A percentile compares a stretch with the other conserved stretches of the same genome.
phyloP scores from a whole-genome alignment of 108 stramenopile species.

The Stephanodiscus triporus region DNA sequence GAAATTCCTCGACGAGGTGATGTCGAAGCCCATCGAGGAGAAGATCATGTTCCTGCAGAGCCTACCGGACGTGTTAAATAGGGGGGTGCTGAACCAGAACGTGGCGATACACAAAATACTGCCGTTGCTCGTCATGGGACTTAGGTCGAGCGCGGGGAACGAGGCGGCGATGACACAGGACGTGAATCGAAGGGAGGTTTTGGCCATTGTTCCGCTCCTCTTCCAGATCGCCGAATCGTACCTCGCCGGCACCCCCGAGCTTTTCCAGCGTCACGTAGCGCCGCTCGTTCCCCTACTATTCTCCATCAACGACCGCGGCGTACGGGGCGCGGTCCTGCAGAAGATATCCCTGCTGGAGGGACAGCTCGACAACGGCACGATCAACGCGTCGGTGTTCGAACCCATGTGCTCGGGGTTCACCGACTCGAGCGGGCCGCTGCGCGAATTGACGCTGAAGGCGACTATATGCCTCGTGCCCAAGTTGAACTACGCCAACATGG shows the following conservation, averaged over 20 bases:
- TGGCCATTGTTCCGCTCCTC: slow-evolving; percentile 68
- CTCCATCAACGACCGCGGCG: slow-evolving; percentile 82
- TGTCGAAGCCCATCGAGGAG: slow-evolving; percentile 75
- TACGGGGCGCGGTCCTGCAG: slow-evolving; percentile 76
- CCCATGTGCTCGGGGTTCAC: slow-evolving; percentile 91
- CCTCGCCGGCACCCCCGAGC: slow-evolving; percentile 42
- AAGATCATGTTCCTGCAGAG: slow-evolving; percentile 80
- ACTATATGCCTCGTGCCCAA: slow-evolving; percentile 72
- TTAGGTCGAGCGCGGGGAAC: slow-evolving; percentile 56
- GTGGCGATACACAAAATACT: slow-evolving; percentile 74
- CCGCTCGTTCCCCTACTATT: slow-evolving; percentile 76
- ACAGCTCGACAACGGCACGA: slow-evolving; percentile 62
- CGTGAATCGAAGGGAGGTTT: slow-evolving; percentile 76
- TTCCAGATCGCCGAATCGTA: slow-evolving; percentile 79
- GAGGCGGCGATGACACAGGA: slow-evolving; percentile 77
- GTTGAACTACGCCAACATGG: slow-evolving; percentile 72
- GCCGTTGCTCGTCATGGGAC: slow-evolving; percentile 63
- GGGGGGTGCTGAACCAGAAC: slow-evolving; percentile 52
- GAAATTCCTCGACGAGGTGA: slow-evolving; percentile 66
- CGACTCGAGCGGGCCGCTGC: slow-evolving; percentile 73
- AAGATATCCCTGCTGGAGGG: slow-evolving; percentile 61
- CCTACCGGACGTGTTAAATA: slow-evolving; percentile 56
- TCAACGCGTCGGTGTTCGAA: slow-evolving; percentile 83
- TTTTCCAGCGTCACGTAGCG: slow-evolving; percentile 60
- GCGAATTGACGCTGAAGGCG: slow-evolving; percentile 88